Conservation (phyloP, 176 grass and related monocot genomes). For the Rhynchospora tenuis region DNA sequence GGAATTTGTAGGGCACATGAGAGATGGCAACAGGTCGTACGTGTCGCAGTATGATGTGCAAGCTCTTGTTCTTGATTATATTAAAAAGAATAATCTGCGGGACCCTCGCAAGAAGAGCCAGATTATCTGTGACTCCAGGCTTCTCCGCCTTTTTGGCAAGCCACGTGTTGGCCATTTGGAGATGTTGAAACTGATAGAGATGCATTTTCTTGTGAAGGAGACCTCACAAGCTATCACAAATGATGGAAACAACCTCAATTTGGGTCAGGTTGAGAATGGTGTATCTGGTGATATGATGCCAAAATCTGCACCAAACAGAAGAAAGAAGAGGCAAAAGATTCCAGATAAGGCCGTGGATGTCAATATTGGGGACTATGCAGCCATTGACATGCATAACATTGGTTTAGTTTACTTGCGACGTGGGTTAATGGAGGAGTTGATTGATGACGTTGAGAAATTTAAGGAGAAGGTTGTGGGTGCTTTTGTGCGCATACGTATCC, state of each 20-base stretch:
- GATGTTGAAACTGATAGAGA: conserved; percentile 90
- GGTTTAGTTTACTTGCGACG: conserved; percentile 88
- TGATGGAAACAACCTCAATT: conserved; percentile 49
- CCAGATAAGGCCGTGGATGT: conserved; percentile 38
- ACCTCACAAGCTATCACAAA: conserved; percentile 26
- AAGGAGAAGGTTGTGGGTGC: conserved; percentile 71
- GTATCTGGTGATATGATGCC: conserved; percentile 34
- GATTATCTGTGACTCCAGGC: conserved; percentile 81
- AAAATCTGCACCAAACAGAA: conserved; percentile 41
- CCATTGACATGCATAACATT: conserved; percentile 92
- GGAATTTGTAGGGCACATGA: conserved; percentile 82
- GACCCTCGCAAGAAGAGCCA: conserved; percentile 84
- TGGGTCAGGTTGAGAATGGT: conserved; percentile 45
- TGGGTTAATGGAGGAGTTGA: conserved; percentile 69
- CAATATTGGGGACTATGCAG: conserved; percentile 83
- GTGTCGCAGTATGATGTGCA: conserved; percentile 77
- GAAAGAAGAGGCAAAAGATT: conserved; percentile 57
- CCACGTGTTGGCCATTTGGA: conserved; percentile 61
- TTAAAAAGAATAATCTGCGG: conserved; percentile 82
- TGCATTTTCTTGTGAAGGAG: conserved; percentile 79
- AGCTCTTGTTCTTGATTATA: conserved; percentile 83
- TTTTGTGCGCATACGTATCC: conserved; percentile 92
- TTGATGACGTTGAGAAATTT: conserved; percentile 63
- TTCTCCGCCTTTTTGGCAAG: conserved; percentile 66
- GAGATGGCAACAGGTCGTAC: conserved; percentile 61